phyloP scores from a whole-genome alignment of 495 filamentous ascomycete species.

The Astrothelium macrocarpum region DNA sequence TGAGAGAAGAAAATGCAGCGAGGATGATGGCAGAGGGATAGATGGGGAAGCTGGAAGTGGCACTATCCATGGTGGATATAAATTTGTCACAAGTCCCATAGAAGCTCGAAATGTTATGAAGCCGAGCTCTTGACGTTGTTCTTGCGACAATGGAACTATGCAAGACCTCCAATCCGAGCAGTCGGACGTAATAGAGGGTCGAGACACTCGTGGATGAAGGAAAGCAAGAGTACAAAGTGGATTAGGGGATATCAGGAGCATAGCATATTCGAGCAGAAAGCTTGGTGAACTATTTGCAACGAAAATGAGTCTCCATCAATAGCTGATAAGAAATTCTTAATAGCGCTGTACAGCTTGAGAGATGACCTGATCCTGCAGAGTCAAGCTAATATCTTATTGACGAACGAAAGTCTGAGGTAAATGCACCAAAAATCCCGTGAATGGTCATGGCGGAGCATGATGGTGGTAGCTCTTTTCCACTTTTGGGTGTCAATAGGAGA shows the following conservation, averaged over 20 bases:
- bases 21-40: constrained; percentile 25
- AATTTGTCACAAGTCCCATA: not conserved
- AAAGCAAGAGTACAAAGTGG: not conserved
- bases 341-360: not conserved
- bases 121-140: no score
- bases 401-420: not conserved
- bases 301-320: not conserved
- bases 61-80: not conserved
- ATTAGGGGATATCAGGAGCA: not conserved
- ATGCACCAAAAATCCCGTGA: not conserved
- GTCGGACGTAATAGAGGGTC: not conserved
- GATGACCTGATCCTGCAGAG: not conserved
- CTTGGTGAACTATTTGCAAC: not conserved
- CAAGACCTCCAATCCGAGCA: not conserved
- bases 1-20: constrained; percentile 44
- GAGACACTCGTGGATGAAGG: not conserved
- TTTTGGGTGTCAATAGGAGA: constrained; percentile 3
- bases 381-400: not conserved
- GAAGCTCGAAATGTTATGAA: not conserved
- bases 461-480: not conserved
- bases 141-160: no score
- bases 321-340: not conserved
- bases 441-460: not conserved
- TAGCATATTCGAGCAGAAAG: no score
- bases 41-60: not conserved